Base-by-base conservation (phyloP, 345 rosid species). In the Geranium rotundifolium region DNA sequence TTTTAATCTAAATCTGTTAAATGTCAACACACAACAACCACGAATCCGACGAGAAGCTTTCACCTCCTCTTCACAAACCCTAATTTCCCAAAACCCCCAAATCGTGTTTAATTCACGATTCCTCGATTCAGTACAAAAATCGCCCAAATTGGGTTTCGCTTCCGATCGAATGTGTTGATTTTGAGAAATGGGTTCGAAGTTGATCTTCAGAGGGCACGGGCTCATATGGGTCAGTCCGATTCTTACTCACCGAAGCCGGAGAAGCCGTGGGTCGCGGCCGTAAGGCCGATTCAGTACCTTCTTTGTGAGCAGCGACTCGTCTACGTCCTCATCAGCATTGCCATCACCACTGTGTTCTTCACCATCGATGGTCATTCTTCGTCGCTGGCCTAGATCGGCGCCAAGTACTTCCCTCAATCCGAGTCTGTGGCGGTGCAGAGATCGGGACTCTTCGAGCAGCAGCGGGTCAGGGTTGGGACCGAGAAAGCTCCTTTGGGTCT, bases 221-320 rank as follows among this genome's bases (percentile, higher is more conserved):
- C 72, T 16, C 90, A 80, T 30, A 69, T 72, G 2, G 68, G 50
- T 13, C 13, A 65, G 34, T 59, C 82, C 10, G 86, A 86, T 52
- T 55, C 82, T 1, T 88, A 86, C 73, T 70, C 86, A 2, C 97
- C 92, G 12, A 93, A 86, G 62, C 95, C 85, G 5, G 71, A 58
- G 10, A 93, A 86, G 75, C 91, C 87, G 14, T 88, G 93, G 95
- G 75, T 88, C 50, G 69, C 69, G 46, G 69, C 83, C 60, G 67
- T 71, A 12, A 84, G 89, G 14, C 87, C 88, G 54, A 71, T 90
- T 67, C 88, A 83, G 23, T 89, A 90, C 87, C 41, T 87, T 72
- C 86, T 93, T 71, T 79, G 90, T 0, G 99, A 93, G 77, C 91
- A 90, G 79, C 95, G 99, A n/a, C 90, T 93, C 65, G 59, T 88